phyloP scores from a whole-genome alignment of 495 filamentous ascomycete species.

The Tirmania nivea region DNA sequence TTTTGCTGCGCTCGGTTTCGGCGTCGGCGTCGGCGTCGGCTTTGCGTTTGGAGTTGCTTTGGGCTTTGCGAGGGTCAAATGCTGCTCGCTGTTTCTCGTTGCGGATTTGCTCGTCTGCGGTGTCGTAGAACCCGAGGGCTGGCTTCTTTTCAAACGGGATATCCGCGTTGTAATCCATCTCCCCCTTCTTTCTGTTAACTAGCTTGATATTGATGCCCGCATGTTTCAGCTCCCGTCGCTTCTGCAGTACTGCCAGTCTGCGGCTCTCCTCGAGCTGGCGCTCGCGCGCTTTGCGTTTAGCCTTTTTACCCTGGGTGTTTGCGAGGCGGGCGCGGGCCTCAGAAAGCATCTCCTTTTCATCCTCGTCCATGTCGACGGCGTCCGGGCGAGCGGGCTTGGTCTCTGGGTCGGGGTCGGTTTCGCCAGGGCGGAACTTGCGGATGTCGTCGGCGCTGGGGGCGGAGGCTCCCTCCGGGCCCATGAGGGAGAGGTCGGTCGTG shows the following conservation, averaged over 20 bases:
- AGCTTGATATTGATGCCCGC: conserved; percentile 97
- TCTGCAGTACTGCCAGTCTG: conserved; percentile 72
- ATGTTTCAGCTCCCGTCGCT: conserved; percentile 87
- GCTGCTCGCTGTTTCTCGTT: conserved; percentile 77
- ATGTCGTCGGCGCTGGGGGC: conserved; percentile 91
- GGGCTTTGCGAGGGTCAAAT: conserved; percentile 87
- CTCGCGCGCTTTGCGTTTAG: conserved; percentile 91
- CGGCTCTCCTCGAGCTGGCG: conserved; percentile 87
- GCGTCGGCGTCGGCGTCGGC: conserved; percentile 67
- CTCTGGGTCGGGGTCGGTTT: conserved; percentile 89
- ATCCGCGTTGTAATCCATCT: conserved; percentile 99
- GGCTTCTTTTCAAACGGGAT: conserved; percentile 91
- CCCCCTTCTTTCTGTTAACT: conserved; percentile 69
- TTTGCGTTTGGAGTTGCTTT: conserved; percentile 88
- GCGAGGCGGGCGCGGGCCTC: conserved; percentile 89
- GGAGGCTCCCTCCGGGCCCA: conserved; percentile 59
- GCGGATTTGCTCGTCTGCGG: conserved; percentile 47
- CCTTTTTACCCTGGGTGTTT: conserved; percentile 97
- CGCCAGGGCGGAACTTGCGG: conserved; percentile 66
- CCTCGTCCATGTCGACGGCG: conserved; percentile 93
- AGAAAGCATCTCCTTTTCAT: conserved; percentile 98
- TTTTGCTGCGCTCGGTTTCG: conserved; percentile 59
- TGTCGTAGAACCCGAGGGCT: conserved; percentile 83
- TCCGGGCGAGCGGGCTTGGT: conserved; percentile 92
- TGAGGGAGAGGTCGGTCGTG: conserved; percentile 58